Percentiles rank a stretch among this genome's conserved stretches.
phyloP scores from a whole-genome alignment of 2,329 filamentous ascomycete genomes.

The Davidsoniella australis region DNA sequence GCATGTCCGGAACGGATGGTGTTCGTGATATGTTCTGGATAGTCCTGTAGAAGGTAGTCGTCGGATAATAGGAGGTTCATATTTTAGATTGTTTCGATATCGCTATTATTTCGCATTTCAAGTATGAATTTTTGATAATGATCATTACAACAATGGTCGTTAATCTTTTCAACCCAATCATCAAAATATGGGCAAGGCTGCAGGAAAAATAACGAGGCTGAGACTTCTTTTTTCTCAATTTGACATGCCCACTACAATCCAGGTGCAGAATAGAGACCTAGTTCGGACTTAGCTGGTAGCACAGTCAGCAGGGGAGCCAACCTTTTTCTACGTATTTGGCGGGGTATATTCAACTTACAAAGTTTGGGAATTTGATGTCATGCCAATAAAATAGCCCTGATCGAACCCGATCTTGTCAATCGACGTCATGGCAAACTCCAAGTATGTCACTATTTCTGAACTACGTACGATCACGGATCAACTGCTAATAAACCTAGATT shows the following conservation, averaged over 20 bases:
- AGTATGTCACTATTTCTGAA: slow-evolving; percentile 21
- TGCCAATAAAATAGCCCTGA: not conserved
- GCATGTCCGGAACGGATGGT: slow-evolving; percentile 60
- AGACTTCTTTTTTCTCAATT: slow-evolving; percentile 4
- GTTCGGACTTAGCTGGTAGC: too few species aligned
- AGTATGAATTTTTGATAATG: not conserved
- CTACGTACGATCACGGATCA: not conserved
- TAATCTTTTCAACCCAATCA: not conserved
- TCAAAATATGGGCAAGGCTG: slow-evolving; percentile 11
- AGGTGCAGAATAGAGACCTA: too few species aligned
- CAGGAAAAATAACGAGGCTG: slow-evolving; percentile 8
- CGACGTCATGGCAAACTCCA: slow-evolving; percentile 36
- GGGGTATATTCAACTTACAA: not conserved
- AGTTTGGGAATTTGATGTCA: not conserved
- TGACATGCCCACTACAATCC: not conserved
- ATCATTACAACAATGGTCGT: not conserved
- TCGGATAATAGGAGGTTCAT: slow-evolving; percentile 47
- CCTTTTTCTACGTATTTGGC: not conserved
- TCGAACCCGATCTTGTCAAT: not conserved
- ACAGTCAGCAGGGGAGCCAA: too few species aligned
- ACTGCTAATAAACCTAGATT: slow-evolving; percentile 37
- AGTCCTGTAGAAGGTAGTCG: slow-evolving; percentile 56
- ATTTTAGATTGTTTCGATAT: slow-evolving; percentile 2
- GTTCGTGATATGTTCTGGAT: slow-evolving; percentile 76
- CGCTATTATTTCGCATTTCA: too few species aligned